These are phyloP conservation scores for Coemansia brasiliensis DNA, from an alignment of 192 early-diverging fungal species.

Conservation along the genomic window DNA sequence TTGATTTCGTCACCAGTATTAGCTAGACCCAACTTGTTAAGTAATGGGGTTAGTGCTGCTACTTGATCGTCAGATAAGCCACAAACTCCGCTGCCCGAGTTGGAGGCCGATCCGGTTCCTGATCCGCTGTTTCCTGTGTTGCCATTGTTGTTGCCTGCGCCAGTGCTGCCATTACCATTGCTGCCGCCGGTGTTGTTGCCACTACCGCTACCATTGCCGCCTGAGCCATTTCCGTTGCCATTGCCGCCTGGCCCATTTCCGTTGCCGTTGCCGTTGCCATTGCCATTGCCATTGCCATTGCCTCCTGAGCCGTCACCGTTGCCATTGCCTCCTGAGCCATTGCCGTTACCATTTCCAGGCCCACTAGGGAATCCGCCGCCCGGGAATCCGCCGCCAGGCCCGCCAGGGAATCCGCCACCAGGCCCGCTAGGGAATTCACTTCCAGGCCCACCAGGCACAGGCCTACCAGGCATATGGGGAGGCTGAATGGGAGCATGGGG, in stretches of 20 bases:
- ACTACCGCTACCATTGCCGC: not conserved
- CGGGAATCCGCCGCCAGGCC: slow-evolving; percentile 21
- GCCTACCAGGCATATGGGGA: slow-evolving; percentile 1
- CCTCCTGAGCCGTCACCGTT: slow-evolving; percentile 4
- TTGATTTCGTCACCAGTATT: slow-evolving; percentile 48
- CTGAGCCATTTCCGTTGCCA: slow-evolving; percentile 5
- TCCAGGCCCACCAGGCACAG: slow-evolving; percentile 9
- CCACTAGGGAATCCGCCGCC: slow-evolving; percentile 13
- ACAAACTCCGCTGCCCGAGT: slow-evolving; percentile 21
- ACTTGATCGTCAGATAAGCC: slow-evolving; percentile 26
- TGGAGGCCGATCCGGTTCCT: slow-evolving; percentile 11
- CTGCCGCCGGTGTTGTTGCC: slow-evolving; percentile 2
- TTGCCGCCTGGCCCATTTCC: not conserved
- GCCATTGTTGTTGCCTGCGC: slow-evolving; percentile 7
- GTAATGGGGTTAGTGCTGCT: slow-evolving; percentile 35
- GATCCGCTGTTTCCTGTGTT: slow-evolving; percentile 5
- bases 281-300: slow-evolving; percentile 10
- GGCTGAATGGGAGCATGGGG: not conserved
- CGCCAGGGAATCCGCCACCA: slow-evolving; percentile 15
- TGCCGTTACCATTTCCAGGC: slow-evolving; percentile 6
- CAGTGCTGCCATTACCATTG: slow-evolving; percentile 4
- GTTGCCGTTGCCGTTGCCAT: not conserved
- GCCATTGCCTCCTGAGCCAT: slow-evolving; percentile 6
- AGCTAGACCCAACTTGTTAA: slow-evolving; percentile 47
- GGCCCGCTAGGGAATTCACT: slow-evolving; percentile 16